Evolutionary conservation across 2,329 filamentous ascomycete species (phyloP).

Genomic region (Neurospora sp.): DNA sequence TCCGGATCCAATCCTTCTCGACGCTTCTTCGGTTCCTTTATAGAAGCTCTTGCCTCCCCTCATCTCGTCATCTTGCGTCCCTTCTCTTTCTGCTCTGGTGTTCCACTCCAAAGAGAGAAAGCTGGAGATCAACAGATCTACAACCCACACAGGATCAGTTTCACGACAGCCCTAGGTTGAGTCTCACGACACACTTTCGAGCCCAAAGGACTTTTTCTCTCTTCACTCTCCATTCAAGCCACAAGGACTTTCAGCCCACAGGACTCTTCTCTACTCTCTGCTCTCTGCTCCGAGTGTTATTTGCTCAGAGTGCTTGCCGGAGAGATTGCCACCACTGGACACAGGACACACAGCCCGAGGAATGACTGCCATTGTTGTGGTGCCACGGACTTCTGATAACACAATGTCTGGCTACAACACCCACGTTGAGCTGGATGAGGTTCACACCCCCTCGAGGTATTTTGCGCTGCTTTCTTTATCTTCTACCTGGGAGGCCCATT

Average conservation of each 20-base stretch:
- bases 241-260: slow-evolving; percentile 14
- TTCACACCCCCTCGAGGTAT: slow-evolving; percentile 53
- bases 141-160: slow-evolving; percentile 8
- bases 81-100: slow-evolving; percentile 4
- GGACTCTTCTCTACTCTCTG: slow-evolving; percentile 13
- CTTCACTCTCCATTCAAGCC: slow-evolving; percentile 5
- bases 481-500: slow-evolving; percentile 34
- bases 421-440: slow-evolving; percentile 47
- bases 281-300: slow-evolving; percentile 10
- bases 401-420: slow-evolving; percentile 44
- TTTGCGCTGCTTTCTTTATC: slow-evolving; percentile 41
- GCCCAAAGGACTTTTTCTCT: neutral
- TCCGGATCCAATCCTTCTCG: slow-evolving; percentile 4
- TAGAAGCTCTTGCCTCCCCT: neutral
- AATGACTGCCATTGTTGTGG: slow-evolving; percentile 20
- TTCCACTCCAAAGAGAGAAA: slow-evolving; percentile 1
- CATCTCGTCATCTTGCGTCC: slow-evolving; percentile 2
- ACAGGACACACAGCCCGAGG: slow-evolving; percentile 4
- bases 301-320: neutral
- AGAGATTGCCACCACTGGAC: neutral
- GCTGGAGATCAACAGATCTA: slow-evolving; percentile 4
- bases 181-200: slow-evolving; percentile 9
- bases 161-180: slow-evolving; percentile 10
- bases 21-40: slow-evolving; percentile 1
- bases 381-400: slow-evolving; percentile 16